Evolutionary conservation across 257 asterid species (phyloP).

Genomic region (Petunia axillaris): DNA sequence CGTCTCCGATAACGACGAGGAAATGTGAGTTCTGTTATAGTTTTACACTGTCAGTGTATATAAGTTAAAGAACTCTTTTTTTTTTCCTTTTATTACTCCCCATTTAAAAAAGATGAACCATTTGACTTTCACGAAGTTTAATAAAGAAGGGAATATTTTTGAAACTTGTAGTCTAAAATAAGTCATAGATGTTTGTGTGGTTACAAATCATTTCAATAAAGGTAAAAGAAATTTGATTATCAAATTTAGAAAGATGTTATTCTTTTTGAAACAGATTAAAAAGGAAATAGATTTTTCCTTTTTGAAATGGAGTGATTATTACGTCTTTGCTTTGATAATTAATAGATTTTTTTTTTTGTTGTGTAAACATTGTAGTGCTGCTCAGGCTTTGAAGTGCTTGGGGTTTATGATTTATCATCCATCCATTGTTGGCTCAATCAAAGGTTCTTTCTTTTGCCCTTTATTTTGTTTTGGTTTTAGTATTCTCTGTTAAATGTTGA

Average conservation of each 20-base stretch:
- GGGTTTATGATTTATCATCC: slow-evolving; percentile 91
- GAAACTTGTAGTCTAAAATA: no score
- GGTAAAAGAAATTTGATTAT: no score
- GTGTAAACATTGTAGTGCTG: slow-evolving; percentile 49
- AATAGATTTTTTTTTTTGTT: slow-evolving; percentile 18
- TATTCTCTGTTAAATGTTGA: not conserved
- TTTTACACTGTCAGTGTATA: not conserved
- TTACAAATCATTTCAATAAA: no score
- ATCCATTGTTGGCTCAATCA: slow-evolving; percentile 47
- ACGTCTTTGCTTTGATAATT: not conserved
- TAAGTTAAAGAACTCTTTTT: not conserved
- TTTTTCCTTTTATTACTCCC: no score
- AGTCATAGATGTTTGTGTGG: no score
- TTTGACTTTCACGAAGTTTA: no score
- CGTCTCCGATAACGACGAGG: slow-evolving; percentile 55
- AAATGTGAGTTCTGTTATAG: slow-evolving; percentile 42
- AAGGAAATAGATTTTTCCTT: no score
- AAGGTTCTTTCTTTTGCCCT: slow-evolving; percentile 46
- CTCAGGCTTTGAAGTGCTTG: slow-evolving; percentile 83
- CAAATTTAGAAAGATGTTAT: no score
- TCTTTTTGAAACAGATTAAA: no score
- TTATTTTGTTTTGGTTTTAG: not conserved
- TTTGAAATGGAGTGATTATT: not conserved
- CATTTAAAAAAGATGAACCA: no score
- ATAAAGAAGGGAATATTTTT: no score